phyloP scores from a whole-genome alignment of 495 filamentous ascomycete species.

The Pyronema omphalodes region DNA sequence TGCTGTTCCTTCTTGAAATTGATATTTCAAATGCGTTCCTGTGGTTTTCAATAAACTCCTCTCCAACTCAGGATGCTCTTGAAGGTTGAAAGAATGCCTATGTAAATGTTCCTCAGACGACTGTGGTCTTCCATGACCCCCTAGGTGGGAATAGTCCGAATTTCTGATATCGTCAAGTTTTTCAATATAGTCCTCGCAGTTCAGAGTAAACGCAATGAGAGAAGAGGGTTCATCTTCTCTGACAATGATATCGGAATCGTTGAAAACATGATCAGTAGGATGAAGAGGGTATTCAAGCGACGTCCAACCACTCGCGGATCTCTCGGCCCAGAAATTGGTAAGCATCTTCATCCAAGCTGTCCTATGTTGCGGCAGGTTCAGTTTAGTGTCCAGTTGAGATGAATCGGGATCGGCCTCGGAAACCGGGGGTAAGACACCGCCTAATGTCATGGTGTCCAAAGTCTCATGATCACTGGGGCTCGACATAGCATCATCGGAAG shows the following conservation, averaged over 20 bases:
- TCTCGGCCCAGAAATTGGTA: slow-evolving; percentile 94
- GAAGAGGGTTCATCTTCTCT: slow-evolving; percentile 95
- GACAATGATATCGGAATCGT: slow-evolving; percentile 94
- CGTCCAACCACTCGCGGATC: slow-evolving; percentile 92
- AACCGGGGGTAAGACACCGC: slow-evolving; percentile 15
- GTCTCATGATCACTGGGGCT: slow-evolving; percentile 18
- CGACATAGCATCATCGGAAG: slow-evolving; percentile 21
- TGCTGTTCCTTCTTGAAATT: slow-evolving; percentile 76
- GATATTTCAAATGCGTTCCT: slow-evolving; percentile 83
- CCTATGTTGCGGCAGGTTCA: slow-evolving; percentile 74
- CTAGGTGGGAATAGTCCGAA: slow-evolving; percentile 26
- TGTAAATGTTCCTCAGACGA: slow-evolving; percentile 16
- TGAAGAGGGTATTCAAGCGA: slow-evolving; percentile 81
- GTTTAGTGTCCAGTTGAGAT: slow-evolving; percentile 12
- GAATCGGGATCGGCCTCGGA: slow-evolving; percentile 6
- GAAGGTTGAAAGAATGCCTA: slow-evolving; percentile 12
- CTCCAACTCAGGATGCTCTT: slow-evolving; percentile 46
- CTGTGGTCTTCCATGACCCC: slow-evolving; percentile 24
- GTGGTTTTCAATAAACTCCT: slow-evolving; percentile 60
- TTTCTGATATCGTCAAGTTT: slow-evolving; percentile 59
- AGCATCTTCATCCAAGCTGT: slow-evolving; percentile 85
- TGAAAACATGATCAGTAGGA: slow-evolving; percentile 80
- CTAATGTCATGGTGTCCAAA: slow-evolving; percentile 9
- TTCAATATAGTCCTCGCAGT: slow-evolving; percentile 61
- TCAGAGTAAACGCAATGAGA: slow-evolving; percentile 78